phyloP scores from a whole-genome alignment of 1,284 basidiomycete genomes.

The Cutaneotrichosporon sp. region DNA sequence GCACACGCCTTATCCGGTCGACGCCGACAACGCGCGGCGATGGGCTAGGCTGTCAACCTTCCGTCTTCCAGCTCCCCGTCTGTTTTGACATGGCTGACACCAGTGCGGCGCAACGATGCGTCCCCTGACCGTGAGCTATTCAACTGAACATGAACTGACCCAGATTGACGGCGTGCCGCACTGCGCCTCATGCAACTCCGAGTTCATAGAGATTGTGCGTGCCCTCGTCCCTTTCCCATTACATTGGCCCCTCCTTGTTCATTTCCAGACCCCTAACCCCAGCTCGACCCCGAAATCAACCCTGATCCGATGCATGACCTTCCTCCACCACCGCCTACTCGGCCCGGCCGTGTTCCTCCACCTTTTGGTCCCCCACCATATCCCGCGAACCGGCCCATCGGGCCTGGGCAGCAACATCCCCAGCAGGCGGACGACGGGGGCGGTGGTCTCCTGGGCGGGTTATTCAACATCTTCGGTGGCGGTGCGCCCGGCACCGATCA shows the following conservation, averaged over 20 bases:
- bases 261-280: constrained; percentile 3
- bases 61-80: not conserved
- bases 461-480: constrained; percentile 13
- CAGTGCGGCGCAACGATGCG: constrained; percentile 50
- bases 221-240: not conserved
- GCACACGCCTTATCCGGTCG: not conserved
- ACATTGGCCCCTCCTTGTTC: not conserved
- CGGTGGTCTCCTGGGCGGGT: constrained; percentile 6
- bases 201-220: constrained; percentile 50
- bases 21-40: no score
- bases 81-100: constrained; percentile 12
- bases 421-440: not conserved
- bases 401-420: constrained; percentile 7
- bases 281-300: constrained; percentile 48
- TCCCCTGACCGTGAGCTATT: constrained; percentile 33
- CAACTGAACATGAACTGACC: not conserved
- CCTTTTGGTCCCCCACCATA: constrained; percentile 8
- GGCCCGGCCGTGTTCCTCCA: constrained; percentile 23
- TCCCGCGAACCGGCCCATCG: not conserved
- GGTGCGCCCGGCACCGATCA: not conserved
- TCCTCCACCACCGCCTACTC: constrained; percentile 39
- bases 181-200: constrained; percentile 47
- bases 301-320: constrained; percentile 47
- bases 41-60: not conserved
- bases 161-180: constrained; percentile 37